Evolutionary conservation across 2,329 filamentous ascomycete genomes (phyloP).

Genomic region (Pseudogymnoascus sp.): DNA sequence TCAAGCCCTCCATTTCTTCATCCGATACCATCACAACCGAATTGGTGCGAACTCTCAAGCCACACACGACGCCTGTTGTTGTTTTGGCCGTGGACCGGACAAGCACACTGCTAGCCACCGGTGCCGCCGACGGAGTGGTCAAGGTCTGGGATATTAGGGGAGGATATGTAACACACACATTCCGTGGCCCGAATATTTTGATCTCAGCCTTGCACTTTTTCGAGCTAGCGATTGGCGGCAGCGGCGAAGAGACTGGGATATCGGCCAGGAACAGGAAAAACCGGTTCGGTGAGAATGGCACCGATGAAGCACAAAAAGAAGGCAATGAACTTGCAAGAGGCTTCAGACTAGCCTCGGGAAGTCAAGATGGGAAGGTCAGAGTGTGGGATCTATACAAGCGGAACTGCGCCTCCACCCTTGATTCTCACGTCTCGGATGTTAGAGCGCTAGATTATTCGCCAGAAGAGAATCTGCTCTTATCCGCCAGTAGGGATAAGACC

Average conservation of each 20-base stretch:
- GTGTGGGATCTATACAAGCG: slow-evolving; percentile 89
- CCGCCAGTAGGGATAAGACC: slow-evolving; percentile 86
- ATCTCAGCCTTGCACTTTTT: slow-evolving; percentile 91
- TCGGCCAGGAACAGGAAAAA: slow-evolving; percentile 39
- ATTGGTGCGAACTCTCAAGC: slow-evolving; percentile 74
- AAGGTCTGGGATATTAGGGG: slow-evolving; percentile 94
- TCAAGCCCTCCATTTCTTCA: slow-evolving; percentile 51
- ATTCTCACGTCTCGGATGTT: slow-evolving; percentile 95
- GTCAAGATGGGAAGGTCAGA: slow-evolving; percentile 85
- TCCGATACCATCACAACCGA: slow-evolving; percentile 55
- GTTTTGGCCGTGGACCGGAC: slow-evolving; percentile 79
- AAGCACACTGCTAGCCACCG: slow-evolving; percentile 83
- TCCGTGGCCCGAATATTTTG: slow-evolving; percentile 85
- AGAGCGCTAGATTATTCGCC: slow-evolving; percentile 75
- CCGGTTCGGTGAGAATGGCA: slow-evolving; percentile 39
- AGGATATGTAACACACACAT: slow-evolving; percentile 89
- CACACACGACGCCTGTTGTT: slow-evolving; percentile 83
- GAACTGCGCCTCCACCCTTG: slow-evolving; percentile 66
- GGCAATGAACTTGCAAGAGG: slow-evolving; percentile 43
- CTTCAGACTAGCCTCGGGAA: slow-evolving; percentile 81
- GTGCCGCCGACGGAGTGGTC: slow-evolving; percentile 84
- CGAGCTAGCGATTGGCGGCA: slow-evolving; percentile 50
- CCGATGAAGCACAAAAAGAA: slow-evolving; percentile 35
- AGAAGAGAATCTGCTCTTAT: slow-evolving; percentile 67
- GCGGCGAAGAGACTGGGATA: slow-evolving; percentile 31